Conservation (phyloP, 2,329 filamentous ascomycete genomes). For the Diaporthe caulivora region DNA sequence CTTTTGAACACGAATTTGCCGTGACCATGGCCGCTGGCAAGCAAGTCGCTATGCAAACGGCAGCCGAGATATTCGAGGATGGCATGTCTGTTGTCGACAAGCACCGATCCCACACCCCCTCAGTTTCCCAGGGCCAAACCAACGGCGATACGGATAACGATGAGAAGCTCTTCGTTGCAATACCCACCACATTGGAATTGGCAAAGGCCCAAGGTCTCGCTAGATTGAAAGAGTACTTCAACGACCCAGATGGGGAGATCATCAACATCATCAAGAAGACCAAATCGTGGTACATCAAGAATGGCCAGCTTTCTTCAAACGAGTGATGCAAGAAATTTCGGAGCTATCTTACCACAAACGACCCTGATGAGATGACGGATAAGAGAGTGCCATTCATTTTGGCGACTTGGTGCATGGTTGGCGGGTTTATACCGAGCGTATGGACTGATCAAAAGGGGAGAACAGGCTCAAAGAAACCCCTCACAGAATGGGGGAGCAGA, state of each 20-base stretch:
- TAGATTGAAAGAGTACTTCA: neutral
- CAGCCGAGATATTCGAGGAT: neutral
- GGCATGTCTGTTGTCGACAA: neutral
- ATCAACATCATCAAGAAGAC: neutral
- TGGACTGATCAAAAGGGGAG: neutral
- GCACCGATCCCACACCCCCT: rapidly evolving
- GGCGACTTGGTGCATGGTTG: neutral
- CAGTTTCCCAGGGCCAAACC: neutral
- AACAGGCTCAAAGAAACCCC: neutral
- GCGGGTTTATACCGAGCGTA: neutral
- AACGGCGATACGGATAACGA: neutral
- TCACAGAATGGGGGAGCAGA: neutral
- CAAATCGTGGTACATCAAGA: too few relatives aligned
- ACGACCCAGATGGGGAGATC: neutral
- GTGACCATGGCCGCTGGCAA: rapidly evolving
- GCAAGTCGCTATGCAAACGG: neutral
- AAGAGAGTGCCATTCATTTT: neutral
- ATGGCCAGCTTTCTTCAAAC: neutral
- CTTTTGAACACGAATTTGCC: neutral
- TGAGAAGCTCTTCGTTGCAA: neutral
- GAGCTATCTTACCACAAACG: neutral
- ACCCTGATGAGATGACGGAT: neutral
- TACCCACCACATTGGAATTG: rapidly evolving
- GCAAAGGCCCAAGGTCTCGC: neutral
- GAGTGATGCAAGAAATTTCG: neutral